These are phyloP conservation scores for Dalbergia oliveri DNA, from an alignment of 306 rosid species.

Conservation along the genomic window DNA sequence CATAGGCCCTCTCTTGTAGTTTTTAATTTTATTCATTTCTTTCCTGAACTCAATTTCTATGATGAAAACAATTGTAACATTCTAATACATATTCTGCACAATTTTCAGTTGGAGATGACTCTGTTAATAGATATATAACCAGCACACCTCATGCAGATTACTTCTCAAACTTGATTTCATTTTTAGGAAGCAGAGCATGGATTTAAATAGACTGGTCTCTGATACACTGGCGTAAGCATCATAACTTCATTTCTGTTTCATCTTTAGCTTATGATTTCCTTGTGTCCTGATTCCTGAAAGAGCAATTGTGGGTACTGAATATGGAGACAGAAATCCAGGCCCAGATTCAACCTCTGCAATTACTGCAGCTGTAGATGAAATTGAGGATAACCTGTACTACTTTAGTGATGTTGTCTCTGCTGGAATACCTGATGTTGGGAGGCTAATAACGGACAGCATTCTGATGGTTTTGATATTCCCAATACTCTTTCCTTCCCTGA, in stretches of 20 bases:
- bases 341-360: constrained; percentile 67
- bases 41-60: constrained; percentile 19
- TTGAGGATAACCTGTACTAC: constrained; percentile 95
- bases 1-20: not conserved
- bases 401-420: constrained; percentile 91
- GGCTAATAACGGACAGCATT: constrained; percentile 76
- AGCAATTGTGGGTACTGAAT: constrained; percentile 52
- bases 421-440: constrained; percentile 93
- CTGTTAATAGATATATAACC: constrained; percentile 86
- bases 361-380: constrained; percentile 80
- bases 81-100: constrained; percentile 42
- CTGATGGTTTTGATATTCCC: constrained; percentile 84
- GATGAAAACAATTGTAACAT: constrained; percentile 16
- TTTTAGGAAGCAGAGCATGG: constrained; percentile 82
- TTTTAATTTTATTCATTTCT: constrained; percentile 27
- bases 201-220: constrained; percentile 69
- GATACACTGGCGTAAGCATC: constrained; percentile 66
- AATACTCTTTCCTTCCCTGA: constrained; percentile 83
- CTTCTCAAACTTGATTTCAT: constrained; percentile 76
- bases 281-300: constrained; percentile 52
- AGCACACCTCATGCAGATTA: constrained; percentile 75
- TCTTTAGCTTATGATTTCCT: constrained; percentile 26
- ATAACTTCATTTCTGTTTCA: constrained; percentile 17
- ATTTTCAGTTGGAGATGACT: constrained; percentile 93
- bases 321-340: constrained; percentile 69